A percentile compares a stretch with the other conserved stretches of the same genome.
phyloP scores from a whole-genome alignment of 2,329 filamentous ascomycete genomes.

The Sarocladium oryzae region DNA sequence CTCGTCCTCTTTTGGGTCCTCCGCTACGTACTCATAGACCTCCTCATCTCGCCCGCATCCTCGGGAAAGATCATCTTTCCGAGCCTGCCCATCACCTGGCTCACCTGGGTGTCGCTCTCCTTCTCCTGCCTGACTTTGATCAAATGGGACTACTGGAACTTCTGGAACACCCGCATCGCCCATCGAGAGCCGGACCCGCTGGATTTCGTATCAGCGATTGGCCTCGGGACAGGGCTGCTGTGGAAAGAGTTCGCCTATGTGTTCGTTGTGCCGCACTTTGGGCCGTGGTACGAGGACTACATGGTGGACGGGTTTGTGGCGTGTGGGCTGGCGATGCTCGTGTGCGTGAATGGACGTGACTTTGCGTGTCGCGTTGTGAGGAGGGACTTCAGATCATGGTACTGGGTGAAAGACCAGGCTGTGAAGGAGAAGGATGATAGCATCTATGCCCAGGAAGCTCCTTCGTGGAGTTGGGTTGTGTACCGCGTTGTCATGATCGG shows the following conservation, averaged over 20 bases:
- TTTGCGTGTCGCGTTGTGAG: background rate
- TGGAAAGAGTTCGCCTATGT: background rate
- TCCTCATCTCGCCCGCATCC: background rate
- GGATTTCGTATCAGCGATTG: background rate
- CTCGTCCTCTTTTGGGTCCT: background rate
- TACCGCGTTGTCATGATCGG: background rate
- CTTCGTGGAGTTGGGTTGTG: background rate
- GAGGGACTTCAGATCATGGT: background rate
- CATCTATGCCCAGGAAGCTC: background rate
- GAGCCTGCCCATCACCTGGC: background rate
- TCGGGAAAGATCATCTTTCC: background rate
- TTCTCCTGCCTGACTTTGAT: background rate
- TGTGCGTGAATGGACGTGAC: background rate
- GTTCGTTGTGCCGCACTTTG: background rate
- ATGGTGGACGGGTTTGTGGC: background rate
- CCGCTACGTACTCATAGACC: background rate
- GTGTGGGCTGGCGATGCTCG: background rate
- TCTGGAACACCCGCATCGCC: background rate
- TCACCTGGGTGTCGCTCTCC: background rate
- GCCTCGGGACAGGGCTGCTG: background rate
- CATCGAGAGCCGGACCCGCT: background rate
- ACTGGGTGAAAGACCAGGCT: background rate
- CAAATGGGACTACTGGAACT: background rate
- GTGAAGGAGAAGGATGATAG: background rate
- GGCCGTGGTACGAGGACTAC: background rate